Conservation (phyloP, 192 early-diverging fungal species). For the Umbelopsis sp. region DNA sequence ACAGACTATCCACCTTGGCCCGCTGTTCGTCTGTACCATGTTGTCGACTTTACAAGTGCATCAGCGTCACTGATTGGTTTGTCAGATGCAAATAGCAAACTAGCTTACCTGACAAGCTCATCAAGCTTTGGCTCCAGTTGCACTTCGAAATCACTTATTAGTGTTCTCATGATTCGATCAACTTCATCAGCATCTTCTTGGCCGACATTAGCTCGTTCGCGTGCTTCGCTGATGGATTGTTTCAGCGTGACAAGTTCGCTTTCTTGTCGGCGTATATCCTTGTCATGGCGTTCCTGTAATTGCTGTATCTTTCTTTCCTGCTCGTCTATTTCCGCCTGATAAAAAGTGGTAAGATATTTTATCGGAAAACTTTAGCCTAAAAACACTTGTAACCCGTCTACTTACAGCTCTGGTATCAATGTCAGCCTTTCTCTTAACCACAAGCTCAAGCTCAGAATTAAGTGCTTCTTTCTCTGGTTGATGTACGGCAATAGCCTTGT, state of each 20-base stretch:
- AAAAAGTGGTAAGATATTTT: not conserved
- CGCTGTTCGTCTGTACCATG: not conserved
- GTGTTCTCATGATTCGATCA: slow-evolving; percentile 2
- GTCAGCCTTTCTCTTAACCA: not conserved
- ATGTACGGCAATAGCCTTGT: slow-evolving; percentile 7
- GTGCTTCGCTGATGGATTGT: not conserved
- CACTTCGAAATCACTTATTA: slow-evolving; percentile 1
- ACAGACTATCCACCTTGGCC: not conserved
- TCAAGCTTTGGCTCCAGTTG: not conserved
- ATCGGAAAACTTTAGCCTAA: not conserved
- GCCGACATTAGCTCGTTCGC: not conserved
- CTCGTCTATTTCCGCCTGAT: not conserved
- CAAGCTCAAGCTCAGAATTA: not conserved
- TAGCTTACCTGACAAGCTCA: not conserved
- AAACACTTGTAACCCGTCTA: not conserved
- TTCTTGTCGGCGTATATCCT: slow-evolving; percentile 4
- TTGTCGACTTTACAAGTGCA: not conserved
- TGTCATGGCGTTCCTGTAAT: slow-evolving; percentile 2
- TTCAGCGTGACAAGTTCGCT: not conserved
- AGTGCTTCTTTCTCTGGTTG: not conserved
- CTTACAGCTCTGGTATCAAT: slow-evolving; percentile 8
- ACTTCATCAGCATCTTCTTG: slow-evolving; percentile 15
- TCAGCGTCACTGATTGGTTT: not conserved
- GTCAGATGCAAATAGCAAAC: not conserved
- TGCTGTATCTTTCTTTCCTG: slow-evolving; percentile 1